Conservation (phyloP, 1,284 basidiomycete species). For the Ustilago curta region DNA sequence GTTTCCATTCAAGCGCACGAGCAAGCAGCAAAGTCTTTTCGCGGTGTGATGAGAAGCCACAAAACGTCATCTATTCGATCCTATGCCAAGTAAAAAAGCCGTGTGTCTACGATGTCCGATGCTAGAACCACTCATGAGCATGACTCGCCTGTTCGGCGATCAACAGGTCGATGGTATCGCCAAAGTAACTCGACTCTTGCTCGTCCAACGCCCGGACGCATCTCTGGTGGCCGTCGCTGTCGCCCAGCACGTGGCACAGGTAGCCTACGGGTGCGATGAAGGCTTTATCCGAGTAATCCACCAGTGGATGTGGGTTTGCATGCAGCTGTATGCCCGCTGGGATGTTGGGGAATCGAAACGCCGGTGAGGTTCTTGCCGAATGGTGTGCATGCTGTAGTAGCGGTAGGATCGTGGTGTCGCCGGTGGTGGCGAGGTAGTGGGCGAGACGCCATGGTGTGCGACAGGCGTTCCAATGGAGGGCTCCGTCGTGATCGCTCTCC, state of each 20-base stretch:
- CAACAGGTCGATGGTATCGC: slow-evolving; percentile 61
- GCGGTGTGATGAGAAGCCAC: no score
- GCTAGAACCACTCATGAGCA: slow-evolving; percentile 45
- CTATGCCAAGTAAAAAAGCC: no score
- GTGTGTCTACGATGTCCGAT: no score
- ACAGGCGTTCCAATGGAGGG: slow-evolving; percentile 64
- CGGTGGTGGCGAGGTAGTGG: slow-evolving; percentile 58
- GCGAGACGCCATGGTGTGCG: slow-evolving; percentile 63
- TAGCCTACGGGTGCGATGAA: slow-evolving; percentile 62
- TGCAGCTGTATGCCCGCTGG: slow-evolving; percentile 52
- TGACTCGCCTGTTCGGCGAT: slow-evolving; percentile 60
- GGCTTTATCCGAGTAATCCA: slow-evolving; percentile 59
- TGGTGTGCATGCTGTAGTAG: slow-evolving; percentile 51
- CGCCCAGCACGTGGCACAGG: slow-evolving; percentile 57
- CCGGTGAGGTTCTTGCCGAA: slow-evolving; percentile 13
- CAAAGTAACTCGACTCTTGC: slow-evolving; percentile 57
- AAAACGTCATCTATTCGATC: slow-evolving; percentile 2
- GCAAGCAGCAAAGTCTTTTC: no score
- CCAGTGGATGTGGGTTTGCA: slow-evolving; percentile 30
- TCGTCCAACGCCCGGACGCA: slow-evolving; percentile 46
- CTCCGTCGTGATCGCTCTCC: slow-evolving; percentile 59
- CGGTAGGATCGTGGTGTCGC: slow-evolving; percentile 54
- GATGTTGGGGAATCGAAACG: slow-evolving; percentile 51
- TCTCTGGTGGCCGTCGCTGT: slow-evolving; percentile 31
- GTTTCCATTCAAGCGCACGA: not conserved